A percentile compares a stretch with the other conserved stretches of the same genome.
Conservation (phyloP, 2,329 filamentous ascomycete genomes). For the Exophiala oligosperma region DNA sequence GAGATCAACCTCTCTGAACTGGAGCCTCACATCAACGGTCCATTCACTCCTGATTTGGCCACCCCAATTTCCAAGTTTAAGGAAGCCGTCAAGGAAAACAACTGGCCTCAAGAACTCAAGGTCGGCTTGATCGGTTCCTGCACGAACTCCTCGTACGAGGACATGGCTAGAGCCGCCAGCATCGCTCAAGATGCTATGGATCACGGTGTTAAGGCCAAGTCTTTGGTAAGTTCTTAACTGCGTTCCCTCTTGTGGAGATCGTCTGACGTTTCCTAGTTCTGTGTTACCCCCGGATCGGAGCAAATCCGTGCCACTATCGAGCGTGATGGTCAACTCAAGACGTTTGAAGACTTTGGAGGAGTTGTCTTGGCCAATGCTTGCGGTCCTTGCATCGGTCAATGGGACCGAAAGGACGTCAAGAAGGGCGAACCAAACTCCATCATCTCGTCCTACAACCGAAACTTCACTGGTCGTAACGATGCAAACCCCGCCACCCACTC, state of each 20-base stretch:
- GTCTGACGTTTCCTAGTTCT: slow-evolving; percentile 56
- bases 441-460: slow-evolving; percentile 98
- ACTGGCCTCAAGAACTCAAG: slow-evolving; percentile 95
- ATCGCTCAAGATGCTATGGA: slow-evolving; percentile 88
- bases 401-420: slow-evolving; percentile 90
- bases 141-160: slow-evolving; percentile 88
- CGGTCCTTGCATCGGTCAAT: slow-evolving; percentile 87
- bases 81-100: slow-evolving; percentile 88
- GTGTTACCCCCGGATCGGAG: slow-evolving; percentile 93
- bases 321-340: slow-evolving; percentile 86
- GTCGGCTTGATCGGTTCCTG: slow-evolving; percentile 96
- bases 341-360: slow-evolving; percentile 94
- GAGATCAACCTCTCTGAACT: slow-evolving; percentile 94
- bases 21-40: slow-evolving; percentile 97
- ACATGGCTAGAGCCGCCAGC: slow-evolving; percentile 90
- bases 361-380: slow-evolving; percentile 95
- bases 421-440: slow-evolving; percentile 97
- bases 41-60: slow-evolving; percentile 96
- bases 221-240: slow-evolving; percentile 45
- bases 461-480: slow-evolving; percentile 98
- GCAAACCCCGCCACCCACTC: slow-evolving; percentile 93
- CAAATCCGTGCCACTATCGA: slow-evolving; percentile 93
- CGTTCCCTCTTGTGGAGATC: neutral
- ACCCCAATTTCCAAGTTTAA: slow-evolving; percentile 98
- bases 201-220: slow-evolving; percentile 91